Conservation (phyloP, 83 land plant species). For the Thuja plicata region DNA sequence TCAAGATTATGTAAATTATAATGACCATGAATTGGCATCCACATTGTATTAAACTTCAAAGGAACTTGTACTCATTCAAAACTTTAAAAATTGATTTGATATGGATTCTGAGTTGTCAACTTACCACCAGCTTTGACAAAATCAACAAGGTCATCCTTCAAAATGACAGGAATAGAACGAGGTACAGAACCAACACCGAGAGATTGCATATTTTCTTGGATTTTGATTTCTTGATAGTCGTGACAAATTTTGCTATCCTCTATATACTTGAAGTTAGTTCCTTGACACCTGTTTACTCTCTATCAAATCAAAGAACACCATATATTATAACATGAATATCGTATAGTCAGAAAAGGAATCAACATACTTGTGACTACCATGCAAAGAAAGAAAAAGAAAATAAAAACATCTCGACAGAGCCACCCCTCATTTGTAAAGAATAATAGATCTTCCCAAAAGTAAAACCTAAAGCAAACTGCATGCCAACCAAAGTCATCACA, state of each 20-base stretch:
- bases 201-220: constrained; percentile 86
- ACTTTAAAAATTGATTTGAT: background rate
- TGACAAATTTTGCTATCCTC: constrained; percentile 75
- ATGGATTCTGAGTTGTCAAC: background rate
- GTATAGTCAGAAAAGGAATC: background rate
- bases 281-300: constrained; percentile 66
- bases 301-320: constrained; percentile 23
- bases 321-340: background rate
- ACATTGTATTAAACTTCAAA: background rate
- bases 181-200: constrained; percentile 94
- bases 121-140: constrained; percentile 94
- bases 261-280: constrained; percentile 56
- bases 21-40: background rate
- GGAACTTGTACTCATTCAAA: background rate
- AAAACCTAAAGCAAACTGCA: background rate
- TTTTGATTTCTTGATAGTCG: constrained; percentile 97
- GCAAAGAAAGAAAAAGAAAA: background rate
- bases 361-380: background rate
- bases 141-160: constrained; percentile 94
- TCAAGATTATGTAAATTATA: background rate
- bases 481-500: background rate
- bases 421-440: background rate
- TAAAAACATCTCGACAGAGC: background rate
- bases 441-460: background rate
- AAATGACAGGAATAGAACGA: constrained; percentile 84